Base-by-base conservation (phyloP, 2,329 filamentous ascomycete genomes). In the Calcarisporium arbuscula region DNA sequence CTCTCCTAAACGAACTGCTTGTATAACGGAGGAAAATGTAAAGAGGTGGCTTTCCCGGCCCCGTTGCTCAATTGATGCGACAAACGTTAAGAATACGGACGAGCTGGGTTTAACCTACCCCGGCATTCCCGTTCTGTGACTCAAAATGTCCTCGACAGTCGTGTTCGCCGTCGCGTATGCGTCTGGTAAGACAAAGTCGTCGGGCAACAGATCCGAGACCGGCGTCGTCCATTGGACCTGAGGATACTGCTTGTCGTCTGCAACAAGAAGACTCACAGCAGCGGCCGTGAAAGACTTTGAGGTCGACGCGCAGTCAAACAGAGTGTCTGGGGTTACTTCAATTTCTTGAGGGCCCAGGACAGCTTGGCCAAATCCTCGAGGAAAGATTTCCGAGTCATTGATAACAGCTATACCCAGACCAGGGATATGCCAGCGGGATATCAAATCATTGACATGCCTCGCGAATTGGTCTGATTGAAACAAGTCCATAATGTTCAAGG, bases 211-310 rank as follows among this genome's bases (percentile, higher is more conserved):
- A 4, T 40, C 38, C 3, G 48, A 40, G 45, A 54, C 45, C 18
- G 40, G 20, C 5, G 48, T 43, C 3, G 50, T 46, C 27, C 47
- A 54, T 7, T 39, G 32, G 8, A 54, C 38, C 2, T 49, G 40
- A 1, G 49, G 50, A 14, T 41, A 41, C 4, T 43, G 35, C 3
- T 49, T 35, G 30, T 46, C 37, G 23, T 49, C 49, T 2, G 40
- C 34, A 11, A 51, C 41, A 6, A 54, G 34, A 9, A 53, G 31
- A 7, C 40, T 50, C 8, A 52, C 42, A 1, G 51, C 38, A 1
- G 47, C 50, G 2, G 48, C 51, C 2, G 50, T 54, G 26, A 54
- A 39, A 4, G 46, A 51, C 29, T 53, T 54, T n/a, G 49, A 44
- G 6, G 42, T 38, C 0, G 51, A 53, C 5, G 46, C 51, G 32